Percentiles rank a stretch among this genome's conserved stretches.
phyloP scores from a whole-genome alignment of 306 rosid genomes.

The Medicago arabica region DNA sequence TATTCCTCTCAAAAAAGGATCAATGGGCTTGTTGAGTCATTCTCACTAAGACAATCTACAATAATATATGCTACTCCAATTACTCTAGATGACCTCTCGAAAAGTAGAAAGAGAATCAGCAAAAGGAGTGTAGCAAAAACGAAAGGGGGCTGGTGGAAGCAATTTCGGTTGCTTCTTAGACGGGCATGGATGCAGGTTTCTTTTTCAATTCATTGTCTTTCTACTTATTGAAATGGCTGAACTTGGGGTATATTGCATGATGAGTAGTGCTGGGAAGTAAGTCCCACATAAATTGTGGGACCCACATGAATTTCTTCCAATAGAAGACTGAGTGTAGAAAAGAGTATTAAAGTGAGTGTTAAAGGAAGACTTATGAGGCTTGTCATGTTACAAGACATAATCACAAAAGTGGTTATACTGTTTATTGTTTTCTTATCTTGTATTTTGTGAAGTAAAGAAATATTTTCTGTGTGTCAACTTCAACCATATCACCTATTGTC shows the following conservation, averaged over 20 bases:
- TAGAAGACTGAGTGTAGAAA: no score
- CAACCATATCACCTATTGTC: constrained; percentile 17
- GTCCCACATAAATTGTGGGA: no score
- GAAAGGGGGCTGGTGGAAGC: constrained; percentile 90
- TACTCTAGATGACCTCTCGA: constrained; percentile 53
- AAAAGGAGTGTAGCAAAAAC: constrained; percentile 54
- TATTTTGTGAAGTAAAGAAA: constrained; percentile 6
- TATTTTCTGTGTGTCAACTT: constrained; percentile 24
- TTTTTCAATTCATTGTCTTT: constrained; percentile 12
- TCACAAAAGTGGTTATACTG: constrained; percentile 14
- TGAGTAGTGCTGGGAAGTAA: no score
- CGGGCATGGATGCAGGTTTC: constrained; percentile 98
- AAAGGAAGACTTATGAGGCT: constrained; percentile 2
- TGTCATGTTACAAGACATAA: constrained; percentile 34
- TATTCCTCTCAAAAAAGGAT: constrained; percentile 77
- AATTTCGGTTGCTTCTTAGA: constrained; percentile 85
- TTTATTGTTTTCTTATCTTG: constrained; percentile 19
- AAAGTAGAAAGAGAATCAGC: constrained; percentile 44
- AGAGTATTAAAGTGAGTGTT: no score
- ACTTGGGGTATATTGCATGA: constrained; percentile 30
- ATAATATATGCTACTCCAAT: constrained; percentile 79
- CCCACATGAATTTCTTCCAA: no score
- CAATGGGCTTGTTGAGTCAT: constrained; percentile 82
- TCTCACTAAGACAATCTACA: constrained; percentile 63
- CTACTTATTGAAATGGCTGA: constrained; percentile 27